Base-by-base conservation (phyloP, 2,329 filamentous ascomycete species). In the Catunica adiposa region DNA sequence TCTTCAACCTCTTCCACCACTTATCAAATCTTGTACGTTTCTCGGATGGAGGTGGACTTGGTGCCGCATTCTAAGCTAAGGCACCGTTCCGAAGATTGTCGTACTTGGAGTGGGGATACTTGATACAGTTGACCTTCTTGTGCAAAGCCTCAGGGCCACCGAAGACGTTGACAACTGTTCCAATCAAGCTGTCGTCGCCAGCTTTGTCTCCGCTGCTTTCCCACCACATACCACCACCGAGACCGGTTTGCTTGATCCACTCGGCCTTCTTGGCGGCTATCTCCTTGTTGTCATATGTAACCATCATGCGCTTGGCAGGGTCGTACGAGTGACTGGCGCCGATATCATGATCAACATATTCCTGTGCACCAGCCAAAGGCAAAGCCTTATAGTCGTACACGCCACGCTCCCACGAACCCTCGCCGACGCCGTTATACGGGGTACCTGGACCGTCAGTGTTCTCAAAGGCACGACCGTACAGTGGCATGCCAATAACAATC, bases 191-290 rank as follows among this genome's bases (percentile, higher is more conserved):
- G 54, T 75, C 68, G 0, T 74, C 71, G 0, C 80, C 81, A 2
- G 68, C 65, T 64, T 81, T 82, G 66, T 96, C 90, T 1, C 79
- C 82, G 63, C 84, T 90, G 62, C 80, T 86, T 70, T 96, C 89
- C 89, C 89, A 95, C 88, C 88, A 97, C 89, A 97, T 96, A n/a
- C 78, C 87, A 17, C 90, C 90, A 1, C 89, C 89, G 0, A 96
- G 75, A 0, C 78, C 73, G 47, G 75, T 71, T 20, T 77, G 66
- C 64, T 73, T 77, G 64, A 96, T 78, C 66, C 81, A 95, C 9
- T 77, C 70, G 1, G 82, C 80, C 72, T 96, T 97, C 61, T 70
- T 66, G 61, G 72, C 71, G 2, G 81, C 83, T 66, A 89, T 79
- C 2, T 72, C 69, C 0, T 80, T 76, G 1, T 80, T 90, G 65